A percentile compares a stretch with the other conserved stretches of the same genome.
These are phyloP conservation scores for Salix purpurea DNA, from an alignment of 345 rosid genomes.

Conservation along the genomic window DNA sequence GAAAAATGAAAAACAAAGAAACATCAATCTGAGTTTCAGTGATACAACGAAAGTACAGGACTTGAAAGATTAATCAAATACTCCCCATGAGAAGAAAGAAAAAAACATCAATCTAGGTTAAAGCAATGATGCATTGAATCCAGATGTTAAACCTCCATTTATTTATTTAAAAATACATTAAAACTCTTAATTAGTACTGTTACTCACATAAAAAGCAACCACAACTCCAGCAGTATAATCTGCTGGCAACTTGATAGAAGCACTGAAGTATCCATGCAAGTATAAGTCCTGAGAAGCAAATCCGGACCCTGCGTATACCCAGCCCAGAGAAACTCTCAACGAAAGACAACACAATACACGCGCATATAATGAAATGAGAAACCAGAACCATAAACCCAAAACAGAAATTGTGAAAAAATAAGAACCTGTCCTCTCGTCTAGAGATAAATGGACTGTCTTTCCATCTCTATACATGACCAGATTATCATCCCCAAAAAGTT, in stretches of 20 bases:
- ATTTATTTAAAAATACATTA: not conserved
- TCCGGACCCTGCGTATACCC: slow-evolving; percentile 76
- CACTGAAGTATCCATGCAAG: slow-evolving; percentile 91
- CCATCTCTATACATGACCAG: slow-evolving; percentile 73
- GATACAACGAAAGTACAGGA: not conserved
- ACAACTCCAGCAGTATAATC: slow-evolving; percentile 99
- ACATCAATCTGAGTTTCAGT: slow-evolving; percentile 1
- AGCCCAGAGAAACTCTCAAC: not conserved
- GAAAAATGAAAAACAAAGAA: not conserved
- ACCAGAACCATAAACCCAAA: not conserved
- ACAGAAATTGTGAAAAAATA: not conserved
- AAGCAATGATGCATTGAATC: not conserved
- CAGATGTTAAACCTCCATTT: not conserved
- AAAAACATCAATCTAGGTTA: not conserved
- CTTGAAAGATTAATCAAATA: not conserved
- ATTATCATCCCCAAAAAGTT: slow-evolving; percentile 85
- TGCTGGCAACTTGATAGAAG: slow-evolving; percentile 84
- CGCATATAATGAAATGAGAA: not conserved
- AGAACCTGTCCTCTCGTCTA: slow-evolving; percentile 87
- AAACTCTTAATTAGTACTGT: not conserved
- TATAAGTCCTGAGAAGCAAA: slow-evolving; percentile 91
- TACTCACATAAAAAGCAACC: slow-evolving; percentile 93
- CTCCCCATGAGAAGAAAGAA: not conserved
- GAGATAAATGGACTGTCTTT: slow-evolving; percentile 67
- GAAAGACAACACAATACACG: not conserved